Evolutionary conservation across 148 eudicot species (phyloP).

Genomic region (Cornus kousa): DNA sequence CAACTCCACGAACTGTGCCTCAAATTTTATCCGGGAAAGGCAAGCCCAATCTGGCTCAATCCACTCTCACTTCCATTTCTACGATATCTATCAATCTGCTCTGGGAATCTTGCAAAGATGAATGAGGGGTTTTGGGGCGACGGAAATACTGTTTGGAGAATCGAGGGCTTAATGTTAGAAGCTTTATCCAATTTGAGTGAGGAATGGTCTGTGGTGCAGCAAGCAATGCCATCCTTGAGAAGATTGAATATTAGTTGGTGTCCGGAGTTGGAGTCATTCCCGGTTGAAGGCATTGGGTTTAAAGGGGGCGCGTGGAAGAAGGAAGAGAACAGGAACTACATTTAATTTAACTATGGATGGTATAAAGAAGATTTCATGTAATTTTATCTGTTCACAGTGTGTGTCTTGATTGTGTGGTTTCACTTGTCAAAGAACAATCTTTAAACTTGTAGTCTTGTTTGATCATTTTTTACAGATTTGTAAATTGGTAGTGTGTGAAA

Average conservation of each 20-base stretch:
- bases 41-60: constrained; percentile 48
- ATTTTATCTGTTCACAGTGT: background rate
- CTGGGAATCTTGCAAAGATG: constrained; percentile 33
- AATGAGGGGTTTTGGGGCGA: constrained; percentile 36
- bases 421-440: too few species aligned
- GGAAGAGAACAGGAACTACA: constrained; percentile 17
- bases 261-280: constrained; percentile 36
- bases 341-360: background rate
- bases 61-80: constrained; percentile 38
- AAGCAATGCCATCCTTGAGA: constrained; percentile 40
- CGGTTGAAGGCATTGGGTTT: constrained; percentile 39
- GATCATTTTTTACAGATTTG: background rate
- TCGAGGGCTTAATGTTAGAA: constrained; percentile 49
- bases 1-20: constrained; percentile 46
- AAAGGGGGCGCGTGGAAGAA: constrained; percentile 49
- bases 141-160: constrained; percentile 33
- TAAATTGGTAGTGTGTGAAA: too few species aligned
- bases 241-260: constrained; percentile 40
- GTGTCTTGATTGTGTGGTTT: background rate
- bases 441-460: background rate
- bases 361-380: too few species aligned
- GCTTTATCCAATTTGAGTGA: constrained; percentile 37
- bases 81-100: constrained; percentile 39
- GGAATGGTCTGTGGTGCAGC: constrained; percentile 35
- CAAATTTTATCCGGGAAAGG: constrained; percentile 42